Conservation (phyloP, 2,329 filamentous ascomycete genomes). For the Nannizziopsis arthrosporioides region DNA sequence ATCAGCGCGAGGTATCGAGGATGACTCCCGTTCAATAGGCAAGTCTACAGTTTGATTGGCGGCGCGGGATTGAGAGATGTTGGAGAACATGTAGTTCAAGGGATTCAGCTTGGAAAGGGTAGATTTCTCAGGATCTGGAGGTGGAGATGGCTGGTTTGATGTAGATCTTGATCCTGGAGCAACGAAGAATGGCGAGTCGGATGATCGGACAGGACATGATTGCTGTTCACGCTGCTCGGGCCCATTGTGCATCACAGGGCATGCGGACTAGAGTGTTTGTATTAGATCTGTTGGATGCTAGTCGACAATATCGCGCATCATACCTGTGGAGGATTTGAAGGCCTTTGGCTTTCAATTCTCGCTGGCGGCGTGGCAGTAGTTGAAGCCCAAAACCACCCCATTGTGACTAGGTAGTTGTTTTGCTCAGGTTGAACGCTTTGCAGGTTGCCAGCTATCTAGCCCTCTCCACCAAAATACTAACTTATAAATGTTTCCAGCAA, state of each 20-base stretch:
- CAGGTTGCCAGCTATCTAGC: too few species aligned
- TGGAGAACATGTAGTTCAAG: slow-evolving; percentile 91
- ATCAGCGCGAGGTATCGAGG: slow-evolving; percentile 81
- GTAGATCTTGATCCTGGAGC: slow-evolving; percentile 18
- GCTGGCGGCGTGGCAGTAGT: slow-evolving; percentile 30
- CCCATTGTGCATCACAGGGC: slow-evolving; percentile 52
- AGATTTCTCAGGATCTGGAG: slow-evolving; percentile 29
- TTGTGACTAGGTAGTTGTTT: slow-evolving; percentile 29
- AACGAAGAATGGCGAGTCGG: slow-evolving; percentile 39
- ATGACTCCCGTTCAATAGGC: slow-evolving; percentile 68
- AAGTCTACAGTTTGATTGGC: slow-evolving; percentile 61
- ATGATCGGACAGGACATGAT: slow-evolving; percentile 38
- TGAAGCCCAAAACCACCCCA: slow-evolving; percentile 65
- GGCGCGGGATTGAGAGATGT: slow-evolving; percentile 68
- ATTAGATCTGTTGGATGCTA: too few species aligned
- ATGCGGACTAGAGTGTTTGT: slow-evolving; percentile 44
- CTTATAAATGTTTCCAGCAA: too few species aligned
- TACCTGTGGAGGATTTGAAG: slow-evolving; percentile 14
- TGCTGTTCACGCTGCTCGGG: slow-evolving; percentile 23
- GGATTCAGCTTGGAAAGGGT: slow-evolving; percentile 58
- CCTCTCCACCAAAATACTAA: too few species aligned
- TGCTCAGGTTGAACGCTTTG: too few species aligned
- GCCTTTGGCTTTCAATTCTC: slow-evolving; percentile 39
- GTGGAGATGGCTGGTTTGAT: slow-evolving; percentile 21
- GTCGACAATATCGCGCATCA: too few species aligned